Evolutionary conservation across 768 basidiomycete species (phyloP).

Genomic region (Mrakia gelida): DNA sequence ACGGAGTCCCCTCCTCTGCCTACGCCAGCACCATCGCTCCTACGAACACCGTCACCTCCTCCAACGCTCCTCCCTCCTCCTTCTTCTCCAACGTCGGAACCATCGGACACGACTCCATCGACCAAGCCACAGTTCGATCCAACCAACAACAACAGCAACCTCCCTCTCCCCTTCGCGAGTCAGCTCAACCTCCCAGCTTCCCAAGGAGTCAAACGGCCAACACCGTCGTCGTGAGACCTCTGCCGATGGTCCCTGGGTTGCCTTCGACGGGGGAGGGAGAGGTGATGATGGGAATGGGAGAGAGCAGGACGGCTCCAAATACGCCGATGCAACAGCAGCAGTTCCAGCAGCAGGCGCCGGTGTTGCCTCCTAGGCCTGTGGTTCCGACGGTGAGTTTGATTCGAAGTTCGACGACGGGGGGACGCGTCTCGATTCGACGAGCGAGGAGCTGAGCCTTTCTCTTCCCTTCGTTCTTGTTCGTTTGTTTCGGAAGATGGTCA

Average conservation of each 20-base stretch:
- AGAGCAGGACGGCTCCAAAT: neutral
- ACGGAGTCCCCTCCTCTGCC: slow-evolving; percentile 45
- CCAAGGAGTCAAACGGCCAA: neutral
- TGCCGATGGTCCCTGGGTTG: slow-evolving; percentile 5
- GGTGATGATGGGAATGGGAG: neutral
- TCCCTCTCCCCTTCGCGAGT: neutral
- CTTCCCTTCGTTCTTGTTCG: neutral
- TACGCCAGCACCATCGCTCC: slow-evolving; percentile 40
- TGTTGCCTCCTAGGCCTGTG: slow-evolving; percentile 49
- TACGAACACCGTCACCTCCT: neutral
- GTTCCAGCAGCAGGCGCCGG: slow-evolving; percentile 6
- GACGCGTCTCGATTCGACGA: neutral
- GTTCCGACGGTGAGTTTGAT: slow-evolving; percentile 57
- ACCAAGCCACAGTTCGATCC: neutral
- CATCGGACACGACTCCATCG: neutral
- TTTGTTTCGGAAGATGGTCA: slow-evolving; percentile 52
- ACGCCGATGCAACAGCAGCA: neutral
- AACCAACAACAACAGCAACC: neutral
- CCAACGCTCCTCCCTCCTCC: slow-evolving; percentile 10
- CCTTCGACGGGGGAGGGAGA: neutral
- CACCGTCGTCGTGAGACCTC: slow-evolving; percentile 13
- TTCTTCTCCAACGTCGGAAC: slow-evolving; percentile 22
- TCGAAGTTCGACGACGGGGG: neutral
- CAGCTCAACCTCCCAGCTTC: neutral
- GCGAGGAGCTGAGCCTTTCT: neutral